Evolutionary conservation across 2,329 filamentous ascomycete species (phyloP).

Genomic region (Ophiostoma sp.): DNA sequence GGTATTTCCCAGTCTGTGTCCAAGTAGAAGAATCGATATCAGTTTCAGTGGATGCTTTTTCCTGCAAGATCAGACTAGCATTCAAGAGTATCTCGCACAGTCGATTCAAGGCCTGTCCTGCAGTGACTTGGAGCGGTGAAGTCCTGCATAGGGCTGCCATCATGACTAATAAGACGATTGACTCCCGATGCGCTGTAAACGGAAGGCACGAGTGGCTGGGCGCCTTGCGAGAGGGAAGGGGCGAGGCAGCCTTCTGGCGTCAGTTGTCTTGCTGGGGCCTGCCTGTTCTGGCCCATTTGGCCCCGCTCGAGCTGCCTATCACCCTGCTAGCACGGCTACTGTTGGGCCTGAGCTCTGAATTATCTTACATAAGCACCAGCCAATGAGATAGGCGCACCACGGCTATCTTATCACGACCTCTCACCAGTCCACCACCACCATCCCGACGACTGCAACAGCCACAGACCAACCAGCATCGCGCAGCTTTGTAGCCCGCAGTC

Average conservation of each 20-base stretch:
- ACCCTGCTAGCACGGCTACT: neutral
- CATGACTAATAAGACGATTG: neutral
- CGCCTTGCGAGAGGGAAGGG: neutral
- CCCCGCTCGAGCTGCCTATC: neutral
- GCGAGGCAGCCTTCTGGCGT: neutral
- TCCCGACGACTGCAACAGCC: neutral
- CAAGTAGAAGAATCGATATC: neutral
- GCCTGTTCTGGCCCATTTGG: neutral
- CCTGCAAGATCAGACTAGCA: no score
- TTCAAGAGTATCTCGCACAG: no score
- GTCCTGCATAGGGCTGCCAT: neutral
- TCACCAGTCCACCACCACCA: constrained; percentile 11
- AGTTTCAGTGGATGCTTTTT: neutral
- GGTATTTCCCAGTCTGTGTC: neutral
- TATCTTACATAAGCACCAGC: neutral
- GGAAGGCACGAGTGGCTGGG: constrained; percentile 1
- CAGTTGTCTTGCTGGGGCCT: neutral
- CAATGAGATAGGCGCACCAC: neutral
- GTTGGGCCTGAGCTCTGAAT: neutral
- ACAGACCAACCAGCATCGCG: neutral
- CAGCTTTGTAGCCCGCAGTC: neutral
- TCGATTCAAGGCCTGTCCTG: neutral
- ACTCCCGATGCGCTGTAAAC: neutral
- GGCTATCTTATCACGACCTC: constrained; percentile 14
- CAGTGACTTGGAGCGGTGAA: neutral